Conservation (phyloP, 257 asterid species). For the Fraxinus anomala region DNA sequence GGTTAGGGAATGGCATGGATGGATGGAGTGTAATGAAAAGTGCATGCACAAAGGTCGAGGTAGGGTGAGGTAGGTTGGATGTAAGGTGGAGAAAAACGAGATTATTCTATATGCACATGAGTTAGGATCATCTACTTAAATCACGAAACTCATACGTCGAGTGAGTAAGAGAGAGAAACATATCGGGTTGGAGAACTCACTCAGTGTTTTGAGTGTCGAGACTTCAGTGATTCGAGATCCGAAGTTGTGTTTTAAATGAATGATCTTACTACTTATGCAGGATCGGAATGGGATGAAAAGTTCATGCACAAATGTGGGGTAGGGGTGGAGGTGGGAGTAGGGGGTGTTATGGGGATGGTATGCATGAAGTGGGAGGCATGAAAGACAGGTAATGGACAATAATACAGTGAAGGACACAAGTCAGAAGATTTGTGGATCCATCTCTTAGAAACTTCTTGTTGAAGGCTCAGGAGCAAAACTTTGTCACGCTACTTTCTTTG, state of each 20-base stretch:
- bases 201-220: no score
- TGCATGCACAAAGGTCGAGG: background rate
- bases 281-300: background rate
- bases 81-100: no score
- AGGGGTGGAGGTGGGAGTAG: background rate
- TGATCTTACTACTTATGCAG: no score
- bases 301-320: background rate
- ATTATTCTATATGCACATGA: no score
- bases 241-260: no score
- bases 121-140: no score
- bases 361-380: background rate
- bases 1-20: background rate
- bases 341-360: background rate
- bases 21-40: background rate
- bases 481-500: background rate
- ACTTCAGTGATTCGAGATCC: no score
- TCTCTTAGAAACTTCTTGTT: constrained; percentile 12
- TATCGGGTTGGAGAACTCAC: no score
- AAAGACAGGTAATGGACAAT: background rate
- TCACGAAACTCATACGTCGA: no score
- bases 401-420: background rate
- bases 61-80: background rate
- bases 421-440: constrained; percentile 1
- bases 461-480: background rate
- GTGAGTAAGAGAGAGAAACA: no score